Evolutionary conservation across 202 grass and related monocot genomes (phyloP).

Genomic region (Schoenoplectus triqueter): DNA sequence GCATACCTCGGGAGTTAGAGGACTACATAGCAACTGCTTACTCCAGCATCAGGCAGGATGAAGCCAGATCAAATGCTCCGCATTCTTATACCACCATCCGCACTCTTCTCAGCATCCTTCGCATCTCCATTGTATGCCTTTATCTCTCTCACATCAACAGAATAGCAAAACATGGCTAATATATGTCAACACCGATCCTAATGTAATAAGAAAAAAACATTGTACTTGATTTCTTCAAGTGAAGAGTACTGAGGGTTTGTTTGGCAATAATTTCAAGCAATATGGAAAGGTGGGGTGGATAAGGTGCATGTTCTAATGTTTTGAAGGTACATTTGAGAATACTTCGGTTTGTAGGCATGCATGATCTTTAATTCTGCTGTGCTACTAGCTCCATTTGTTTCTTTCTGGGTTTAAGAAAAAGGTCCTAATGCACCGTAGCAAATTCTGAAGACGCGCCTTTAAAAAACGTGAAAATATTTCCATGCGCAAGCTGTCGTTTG

Average conservation of each 20-base stretch:
- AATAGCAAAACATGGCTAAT: neutral
- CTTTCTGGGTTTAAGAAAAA: neutral
- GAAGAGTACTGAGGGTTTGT: neutral
- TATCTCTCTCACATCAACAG: neutral
- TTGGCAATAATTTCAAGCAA: neutral
- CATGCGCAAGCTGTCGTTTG: neutral
- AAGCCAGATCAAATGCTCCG: conserved; percentile 99
- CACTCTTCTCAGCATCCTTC: conserved; percentile 94
- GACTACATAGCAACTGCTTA: conserved; percentile 99
- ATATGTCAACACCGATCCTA: neutral
- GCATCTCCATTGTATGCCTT: conserved; percentile 93
- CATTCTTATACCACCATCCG: conserved; percentile 97
- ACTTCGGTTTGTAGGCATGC: neutral
- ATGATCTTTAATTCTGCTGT: neutral
- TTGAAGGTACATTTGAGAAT: neutral
- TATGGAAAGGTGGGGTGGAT: neutral
- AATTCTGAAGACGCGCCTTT: neutral
- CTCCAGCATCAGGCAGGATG: conserved; percentile 97
- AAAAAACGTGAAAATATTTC: neutral
- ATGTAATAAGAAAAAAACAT: conserved; percentile 12
- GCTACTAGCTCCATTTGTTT: neutral
- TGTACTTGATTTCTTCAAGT: neutral
- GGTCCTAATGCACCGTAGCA: neutral
- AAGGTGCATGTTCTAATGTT: neutral
- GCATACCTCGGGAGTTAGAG: conserved; percentile 83